phyloP scores from a whole-genome alignment of 2,329 filamentous ascomycete genomes.

The Dactylellina cionopaga region DNA sequence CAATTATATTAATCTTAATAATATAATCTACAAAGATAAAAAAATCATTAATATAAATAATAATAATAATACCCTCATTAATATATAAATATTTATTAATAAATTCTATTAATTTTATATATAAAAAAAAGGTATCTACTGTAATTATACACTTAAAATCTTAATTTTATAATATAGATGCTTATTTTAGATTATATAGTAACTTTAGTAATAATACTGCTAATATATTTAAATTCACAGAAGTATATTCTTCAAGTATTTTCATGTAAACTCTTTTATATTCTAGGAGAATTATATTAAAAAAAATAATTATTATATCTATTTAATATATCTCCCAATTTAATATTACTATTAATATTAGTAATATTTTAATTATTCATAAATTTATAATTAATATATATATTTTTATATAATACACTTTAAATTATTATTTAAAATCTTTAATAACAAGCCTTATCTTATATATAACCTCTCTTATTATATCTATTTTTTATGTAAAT shows the following conservation, averaged over 20 bases:
- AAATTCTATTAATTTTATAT: no score
- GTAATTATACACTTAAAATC: no score
- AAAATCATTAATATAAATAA: slow-evolving; percentile 2
- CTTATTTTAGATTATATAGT: no score
- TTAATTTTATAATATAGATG: no score
- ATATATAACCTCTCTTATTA: not conserved
- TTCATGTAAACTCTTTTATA: not conserved
- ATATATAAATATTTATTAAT: not conserved
- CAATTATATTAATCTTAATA: no score
- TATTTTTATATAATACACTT: not conserved
- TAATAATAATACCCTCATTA: not conserved
- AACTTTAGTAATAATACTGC: no score
- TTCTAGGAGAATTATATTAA: not conserved
- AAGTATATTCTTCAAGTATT: not conserved
- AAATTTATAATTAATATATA: not conserved
- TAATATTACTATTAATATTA: not conserved
- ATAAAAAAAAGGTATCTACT: no score
- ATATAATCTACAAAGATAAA: no score
- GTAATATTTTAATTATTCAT: not conserved
- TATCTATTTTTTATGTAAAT: not conserved
- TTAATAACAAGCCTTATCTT: not conserved
- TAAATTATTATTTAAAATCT: slow-evolving; percentile 3
- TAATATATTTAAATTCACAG: no score
- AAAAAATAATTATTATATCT: not conserved
- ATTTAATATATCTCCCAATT: not conserved